phyloP scores from a whole-genome alignment of 768 basidiomycete genomes.

The Dentipellis sp. region DNA sequence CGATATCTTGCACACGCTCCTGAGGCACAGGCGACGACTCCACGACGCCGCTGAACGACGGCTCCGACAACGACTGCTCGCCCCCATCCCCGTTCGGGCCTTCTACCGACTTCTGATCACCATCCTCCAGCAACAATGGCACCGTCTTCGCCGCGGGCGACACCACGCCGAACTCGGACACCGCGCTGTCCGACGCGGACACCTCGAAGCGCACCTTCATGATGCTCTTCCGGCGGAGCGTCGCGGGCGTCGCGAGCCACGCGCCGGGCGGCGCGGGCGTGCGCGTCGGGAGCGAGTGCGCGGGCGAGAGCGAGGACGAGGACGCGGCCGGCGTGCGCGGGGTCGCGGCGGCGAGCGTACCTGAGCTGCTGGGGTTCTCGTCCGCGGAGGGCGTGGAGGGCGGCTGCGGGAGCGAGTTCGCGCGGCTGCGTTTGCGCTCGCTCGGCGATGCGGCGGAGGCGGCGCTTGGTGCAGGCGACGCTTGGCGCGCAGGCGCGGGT shows the following conservation, averaged over 20 bases:
- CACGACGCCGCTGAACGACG: conserved; percentile 9
- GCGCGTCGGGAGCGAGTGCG: conserved; percentile 15
- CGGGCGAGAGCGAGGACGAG: conserved; percentile 5
- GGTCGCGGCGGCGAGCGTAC: neutral
- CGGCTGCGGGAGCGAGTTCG: conserved; percentile 13
- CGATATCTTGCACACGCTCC: neutral
- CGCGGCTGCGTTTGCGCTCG: conserved; percentile 5
- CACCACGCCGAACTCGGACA: conserved; percentile 16
- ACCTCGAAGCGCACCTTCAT: conserved; percentile 70
- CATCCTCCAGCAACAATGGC: too few species aligned
- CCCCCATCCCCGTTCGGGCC: too few species aligned
- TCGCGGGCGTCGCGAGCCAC: conserved; percentile 43
- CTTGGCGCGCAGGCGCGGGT: conserved; percentile 22
- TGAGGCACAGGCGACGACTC: conserved; percentile 5
- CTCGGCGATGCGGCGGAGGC: neutral
- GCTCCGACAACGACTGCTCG: conserved; percentile 7
- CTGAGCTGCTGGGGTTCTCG: neutral
- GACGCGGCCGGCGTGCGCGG: neutral
- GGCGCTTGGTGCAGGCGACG: conserved; percentile 10
- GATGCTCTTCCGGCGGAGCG: conserved; percentile 38
- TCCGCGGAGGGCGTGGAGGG: conserved; percentile 4
- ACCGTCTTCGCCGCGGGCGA: too few species aligned
- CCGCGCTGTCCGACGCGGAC: conserved; percentile 20
- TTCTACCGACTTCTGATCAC: too few species aligned
- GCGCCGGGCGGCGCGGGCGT: conserved; percentile 40